These are phyloP conservation scores for Alternaria arbusti DNA, from an alignment of 2,329 filamentous ascomycete genomes.

Conservation along the genomic window DNA sequence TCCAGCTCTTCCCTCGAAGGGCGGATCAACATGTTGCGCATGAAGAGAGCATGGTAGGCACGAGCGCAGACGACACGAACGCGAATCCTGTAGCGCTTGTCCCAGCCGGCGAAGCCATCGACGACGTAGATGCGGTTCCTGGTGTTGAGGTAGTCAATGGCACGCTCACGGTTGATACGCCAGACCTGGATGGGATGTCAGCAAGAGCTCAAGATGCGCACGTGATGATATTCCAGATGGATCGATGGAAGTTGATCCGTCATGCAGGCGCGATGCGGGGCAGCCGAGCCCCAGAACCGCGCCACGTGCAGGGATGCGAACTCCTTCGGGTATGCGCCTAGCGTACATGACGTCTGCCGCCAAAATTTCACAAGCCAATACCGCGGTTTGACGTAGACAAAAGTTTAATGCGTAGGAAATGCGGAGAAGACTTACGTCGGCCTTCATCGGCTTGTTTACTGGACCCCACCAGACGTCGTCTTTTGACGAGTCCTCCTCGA, in stretches of 20 bases:
- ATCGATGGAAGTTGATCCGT: conserved; percentile 9
- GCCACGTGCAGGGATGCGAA: conserved; percentile 38
- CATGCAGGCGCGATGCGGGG: conserved; percentile 44
- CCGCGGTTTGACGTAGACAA: conserved; percentile 13
- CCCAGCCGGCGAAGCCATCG: conserved; percentile 97
- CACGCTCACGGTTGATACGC: conserved; percentile 99
- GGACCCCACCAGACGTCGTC: conserved; percentile 98
- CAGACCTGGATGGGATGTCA: conserved; percentile 72
- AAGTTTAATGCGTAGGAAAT: conserved; percentile 16
- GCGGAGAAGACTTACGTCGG: conserved; percentile 73
- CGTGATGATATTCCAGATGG: conserved; percentile 18
- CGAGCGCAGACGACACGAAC: conserved; percentile 98
- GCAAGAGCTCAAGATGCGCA: conserved; percentile 29
- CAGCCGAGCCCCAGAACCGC: conserved; percentile 35
- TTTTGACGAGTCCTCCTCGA: conserved; percentile 87
- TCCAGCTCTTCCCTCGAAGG: conserved; percentile 89
- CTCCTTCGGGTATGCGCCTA: conserved; percentile 40
- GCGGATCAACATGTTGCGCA: conserved; percentile 99
- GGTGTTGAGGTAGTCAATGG: conserved; percentile 98
- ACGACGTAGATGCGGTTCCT: conserved; percentile 98
- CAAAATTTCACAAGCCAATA: conserved; percentile 36
- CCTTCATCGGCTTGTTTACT: conserved; percentile 98
- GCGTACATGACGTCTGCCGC: conserved; percentile 44
- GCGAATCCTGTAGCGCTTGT: conserved; percentile 95
- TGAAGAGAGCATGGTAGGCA: conserved; percentile 99